Conservation (phyloP, 805 yeast genomes). For the Ogataea pilisensis region DNA sequence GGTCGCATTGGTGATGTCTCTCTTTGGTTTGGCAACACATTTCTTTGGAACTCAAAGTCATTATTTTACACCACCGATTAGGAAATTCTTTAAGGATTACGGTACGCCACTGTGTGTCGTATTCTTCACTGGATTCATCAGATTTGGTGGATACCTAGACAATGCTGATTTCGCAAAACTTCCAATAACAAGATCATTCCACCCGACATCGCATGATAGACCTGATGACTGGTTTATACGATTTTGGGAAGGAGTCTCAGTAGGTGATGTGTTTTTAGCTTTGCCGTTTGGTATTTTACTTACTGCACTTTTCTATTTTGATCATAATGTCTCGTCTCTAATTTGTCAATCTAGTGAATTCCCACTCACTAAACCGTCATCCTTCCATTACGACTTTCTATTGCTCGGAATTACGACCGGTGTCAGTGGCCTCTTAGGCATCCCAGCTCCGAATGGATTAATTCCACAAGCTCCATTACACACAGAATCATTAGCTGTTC, state of each 20-base stretch:
- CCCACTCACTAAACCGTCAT: slow-evolving; percentile 79
- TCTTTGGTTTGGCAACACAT: slow-evolving; percentile 64
- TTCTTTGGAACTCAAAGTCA: slow-evolving; percentile 59
- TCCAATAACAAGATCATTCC: slow-evolving; percentile 68
- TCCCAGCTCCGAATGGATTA: slow-evolving; percentile 95
- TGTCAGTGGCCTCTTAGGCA: slow-evolving; percentile 77
- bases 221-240: slow-evolving; percentile 73
- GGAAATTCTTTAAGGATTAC: slow-evolving; percentile 80
- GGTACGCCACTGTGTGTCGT: slow-evolving; percentile 80
- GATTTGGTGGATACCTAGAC: slow-evolving; percentile 77
- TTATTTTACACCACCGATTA: slow-evolving; percentile 51
- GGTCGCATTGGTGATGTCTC: slow-evolving; percentile 68
- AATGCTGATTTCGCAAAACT: slow-evolving; percentile 54
- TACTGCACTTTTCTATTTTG: slow-evolving; percentile 85
- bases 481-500: slow-evolving; percentile 69
- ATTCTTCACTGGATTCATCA: slow-evolving; percentile 90
- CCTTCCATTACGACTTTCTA: slow-evolving; percentile 91
- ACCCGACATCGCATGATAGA: slow-evolving; percentile 57
- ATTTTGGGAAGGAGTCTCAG: slow-evolving; percentile 65
- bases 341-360: slow-evolving; percentile 85
- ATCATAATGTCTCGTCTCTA: slow-evolving; percentile 89
- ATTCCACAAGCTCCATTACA: slow-evolving; percentile 98
- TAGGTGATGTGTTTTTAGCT: slow-evolving; percentile 79
- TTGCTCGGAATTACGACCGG: slow-evolving; percentile 85
- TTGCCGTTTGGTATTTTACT: slow-evolving; percentile 87